Percentiles rank a stretch among this genome's conserved stretches.
These are phyloP conservation scores for Aegilops bicornis DNA, from an alignment of 176 grass and related monocot genomes.

Conservation along the genomic window DNA sequence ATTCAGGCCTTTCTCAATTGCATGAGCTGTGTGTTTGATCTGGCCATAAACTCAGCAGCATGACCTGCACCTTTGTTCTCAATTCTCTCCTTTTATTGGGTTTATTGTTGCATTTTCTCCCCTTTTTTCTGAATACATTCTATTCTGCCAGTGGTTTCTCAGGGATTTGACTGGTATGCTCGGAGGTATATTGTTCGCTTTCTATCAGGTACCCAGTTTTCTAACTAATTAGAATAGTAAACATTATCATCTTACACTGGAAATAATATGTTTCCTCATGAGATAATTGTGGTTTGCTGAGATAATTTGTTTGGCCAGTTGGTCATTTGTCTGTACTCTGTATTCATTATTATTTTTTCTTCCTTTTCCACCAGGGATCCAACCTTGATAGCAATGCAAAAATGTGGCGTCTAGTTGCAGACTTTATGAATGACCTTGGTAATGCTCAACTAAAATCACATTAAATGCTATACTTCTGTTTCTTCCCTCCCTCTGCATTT, in stretches of 20 bases:
- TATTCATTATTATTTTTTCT: slow-evolving; percentile 43
- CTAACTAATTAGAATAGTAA: neutral
- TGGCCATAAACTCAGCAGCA: neutral
- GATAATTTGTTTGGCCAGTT: neutral
- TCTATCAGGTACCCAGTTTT: slow-evolving; percentile 73
- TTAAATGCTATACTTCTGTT: neutral
- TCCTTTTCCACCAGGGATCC: slow-evolving; percentile 66
- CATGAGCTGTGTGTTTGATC: neutral
- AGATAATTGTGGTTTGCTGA: neutral
- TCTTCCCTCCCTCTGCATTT: neutral
- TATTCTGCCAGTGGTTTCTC: slow-evolving; percentile 84
- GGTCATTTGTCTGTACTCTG: neutral
- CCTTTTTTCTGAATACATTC: neutral
- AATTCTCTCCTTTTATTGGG: neutral
- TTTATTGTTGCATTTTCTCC: neutral
- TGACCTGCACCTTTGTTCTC: neutral
- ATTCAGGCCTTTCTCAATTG: slow-evolving; percentile 3
- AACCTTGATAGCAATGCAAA: slow-evolving; percentile 94
- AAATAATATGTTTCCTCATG: slow-evolving; percentile 10
- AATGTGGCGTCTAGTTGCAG: slow-evolving; percentile 95
- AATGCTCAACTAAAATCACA: slow-evolving; percentile 36
- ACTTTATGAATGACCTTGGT: slow-evolving; percentile 99
- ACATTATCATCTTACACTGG: neutral
- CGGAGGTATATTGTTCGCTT: slow-evolving; percentile 91
- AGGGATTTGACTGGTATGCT: slow-evolving; percentile 98